Conservation (phyloP, 805 yeast species). For the Saturnispora kantuleensis region DNA sequence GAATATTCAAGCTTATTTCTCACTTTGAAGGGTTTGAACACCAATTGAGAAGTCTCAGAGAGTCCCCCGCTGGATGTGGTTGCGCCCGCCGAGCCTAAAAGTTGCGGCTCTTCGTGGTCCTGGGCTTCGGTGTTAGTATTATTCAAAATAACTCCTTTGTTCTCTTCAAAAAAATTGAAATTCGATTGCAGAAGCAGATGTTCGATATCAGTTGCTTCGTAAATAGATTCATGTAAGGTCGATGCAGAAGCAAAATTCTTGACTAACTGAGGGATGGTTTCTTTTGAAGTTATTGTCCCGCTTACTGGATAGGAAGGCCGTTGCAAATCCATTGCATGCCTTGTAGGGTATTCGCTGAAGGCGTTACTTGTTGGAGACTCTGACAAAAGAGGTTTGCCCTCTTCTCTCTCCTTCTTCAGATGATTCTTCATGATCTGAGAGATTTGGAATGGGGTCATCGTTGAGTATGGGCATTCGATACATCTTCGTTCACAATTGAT, state of each 20-base stretch:
- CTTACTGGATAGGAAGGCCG: neutral
- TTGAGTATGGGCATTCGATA: conserved; percentile 8
- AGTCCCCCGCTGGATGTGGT: neutral
- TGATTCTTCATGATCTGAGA: conserved; percentile 1
- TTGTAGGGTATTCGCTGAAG: neutral
- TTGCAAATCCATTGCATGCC: neutral
- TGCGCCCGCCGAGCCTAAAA: neutral
- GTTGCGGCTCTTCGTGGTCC: neutral
- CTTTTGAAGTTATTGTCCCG: neutral
- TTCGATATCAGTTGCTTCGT: conserved; percentile 8
- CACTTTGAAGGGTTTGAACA: conserved; percentile 2
- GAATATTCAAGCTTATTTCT: neutral
- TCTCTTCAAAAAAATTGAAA: neutral
- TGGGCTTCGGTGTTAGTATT: neutral
- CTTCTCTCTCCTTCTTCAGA: neutral
- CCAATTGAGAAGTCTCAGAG: neutral
- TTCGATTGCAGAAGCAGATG: conserved; percentile 1
- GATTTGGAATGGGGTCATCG: conserved; percentile 12
- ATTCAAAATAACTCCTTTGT: neutral
- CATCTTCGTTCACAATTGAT: conserved; percentile 6
- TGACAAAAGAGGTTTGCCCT: neutral
- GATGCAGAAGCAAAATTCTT: neutral
- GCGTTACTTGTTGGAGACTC: neutral
- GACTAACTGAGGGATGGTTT: neutral
- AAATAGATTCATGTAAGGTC: conserved; percentile 3